These are phyloP conservation scores for Taiwanofungus camphoratus DNA, from an alignment of 1,284 basidiomycete genomes.

Conservation along the genomic window DNA sequence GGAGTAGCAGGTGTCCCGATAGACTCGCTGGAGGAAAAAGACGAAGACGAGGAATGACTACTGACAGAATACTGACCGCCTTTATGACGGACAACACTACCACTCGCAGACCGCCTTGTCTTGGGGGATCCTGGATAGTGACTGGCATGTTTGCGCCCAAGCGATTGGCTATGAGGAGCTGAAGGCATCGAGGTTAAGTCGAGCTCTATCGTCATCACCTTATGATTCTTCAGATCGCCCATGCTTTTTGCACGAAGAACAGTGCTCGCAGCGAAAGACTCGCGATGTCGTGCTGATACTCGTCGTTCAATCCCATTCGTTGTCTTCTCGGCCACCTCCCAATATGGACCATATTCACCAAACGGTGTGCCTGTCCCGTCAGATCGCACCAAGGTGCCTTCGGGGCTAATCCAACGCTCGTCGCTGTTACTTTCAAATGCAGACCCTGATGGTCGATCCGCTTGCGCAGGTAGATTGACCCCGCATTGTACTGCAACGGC, in stretches of 20 bases:
- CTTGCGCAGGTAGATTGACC: slow-evolving; percentile 60
- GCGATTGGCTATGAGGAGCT: slow-evolving; percentile 9
- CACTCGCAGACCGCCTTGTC: slow-evolving; percentile 12
- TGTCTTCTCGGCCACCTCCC: slow-evolving; percentile 16
- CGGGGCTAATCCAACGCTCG: slow-evolving; percentile 18
- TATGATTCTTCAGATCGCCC: slow-evolving; percentile 42
- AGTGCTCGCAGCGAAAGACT: slow-evolving; percentile 22
- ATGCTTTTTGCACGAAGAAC: slow-evolving; percentile 46
- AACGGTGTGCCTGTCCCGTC: slow-evolving; percentile 18
- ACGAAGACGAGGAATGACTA: slow-evolving; percentile 65
- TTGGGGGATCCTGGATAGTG: slow-evolving; percentile 9
- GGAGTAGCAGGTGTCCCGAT: slow-evolving; percentile 38
- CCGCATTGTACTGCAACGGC: slow-evolving; percentile 77
- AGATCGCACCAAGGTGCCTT: slow-evolving; percentile 20
- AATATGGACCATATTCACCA: slow-evolving; percentile 16
- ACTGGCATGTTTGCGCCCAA: slow-evolving; percentile 15
- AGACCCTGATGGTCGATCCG: slow-evolving; percentile 33
- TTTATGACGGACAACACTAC: slow-evolving; percentile 32
- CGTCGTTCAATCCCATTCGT: slow-evolving; percentile 19
- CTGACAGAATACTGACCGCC: slow-evolving; percentile 45
- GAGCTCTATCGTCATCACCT: slow-evolving; percentile 18
- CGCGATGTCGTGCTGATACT: slow-evolving; percentile 14
- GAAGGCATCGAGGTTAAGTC: slow-evolving; percentile 26
- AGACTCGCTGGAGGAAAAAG: slow-evolving; percentile 40
- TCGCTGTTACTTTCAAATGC: slow-evolving; percentile 28